Base-by-base conservation (phyloP, 768 basidiomycete genomes). In the Suillus placidus region DNA sequence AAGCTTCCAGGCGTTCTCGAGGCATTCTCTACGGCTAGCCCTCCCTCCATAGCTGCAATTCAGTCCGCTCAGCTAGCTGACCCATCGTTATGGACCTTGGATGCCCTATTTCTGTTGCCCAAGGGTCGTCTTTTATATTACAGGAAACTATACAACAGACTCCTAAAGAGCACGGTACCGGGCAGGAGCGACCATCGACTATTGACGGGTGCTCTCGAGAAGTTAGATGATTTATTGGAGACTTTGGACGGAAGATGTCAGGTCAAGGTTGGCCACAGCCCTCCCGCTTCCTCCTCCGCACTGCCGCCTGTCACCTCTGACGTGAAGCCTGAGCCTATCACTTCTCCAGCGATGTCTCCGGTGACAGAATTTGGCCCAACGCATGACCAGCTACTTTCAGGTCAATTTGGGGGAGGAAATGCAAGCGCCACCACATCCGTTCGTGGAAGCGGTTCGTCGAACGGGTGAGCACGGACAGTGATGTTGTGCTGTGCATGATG, bases 41-140 rank as follows among this genome's bases (percentile, higher is more conserved):
- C 90, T 4, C 91, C 88, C 4, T 85, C 87, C 12, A 71, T 80
- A 61, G 74, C 80, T 68, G 70, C 78, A 13, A 71, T 75, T 18
- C 74, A 75, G 54, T 76, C 82, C 14, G 55, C 70, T 5, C 75
- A 70, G 42, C 75, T 80, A 38, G 62, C 75, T 5, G 79, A 83
- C 64, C 72, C 80, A 16, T 77, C 83, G 7, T 58, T 79, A 51
- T 97, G 96, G 94, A 92, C 94, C 0, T 80, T 99, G 16, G 97
- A 99, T 73, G 80, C 86, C 9, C 82, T 99, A 26, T 99, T 99
- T 80, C 79, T 91, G 14, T 84, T 99, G 10, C 97, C 97, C 0
- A 91, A 89, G 72, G 81, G 82, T 16, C 87, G 97, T 51, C 79
- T 99, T 64, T 88, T 88, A 71, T 99, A 99, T 77, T 99, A 98